These are phyloP conservation scores for Eucalyptus sideroxylon DNA, from an alignment of 345 rosid genomes.

Conservation along the genomic window DNA sequence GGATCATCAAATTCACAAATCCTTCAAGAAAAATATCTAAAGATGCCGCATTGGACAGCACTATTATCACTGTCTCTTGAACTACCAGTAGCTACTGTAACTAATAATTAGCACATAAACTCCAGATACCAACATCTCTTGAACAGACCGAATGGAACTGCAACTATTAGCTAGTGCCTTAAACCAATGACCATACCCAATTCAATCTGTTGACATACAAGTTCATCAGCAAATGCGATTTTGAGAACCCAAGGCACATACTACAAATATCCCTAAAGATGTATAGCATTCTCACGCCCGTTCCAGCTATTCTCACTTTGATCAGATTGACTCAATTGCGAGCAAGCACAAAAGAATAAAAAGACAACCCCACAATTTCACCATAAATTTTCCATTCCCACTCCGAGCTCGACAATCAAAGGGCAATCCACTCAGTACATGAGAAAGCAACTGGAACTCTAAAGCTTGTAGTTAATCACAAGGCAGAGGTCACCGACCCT, in stretches of 20 bases:
- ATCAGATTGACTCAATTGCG: not conserved
- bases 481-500: conserved; percentile 19
- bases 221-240: not conserved
- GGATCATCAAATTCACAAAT: not conserved
- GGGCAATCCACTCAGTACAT: not conserved
- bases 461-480: not conserved
- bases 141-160: not conserved
- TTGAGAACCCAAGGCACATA: not conserved
- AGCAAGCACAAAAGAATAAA: not conserved
- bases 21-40: not conserved
- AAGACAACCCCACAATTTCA: not conserved
- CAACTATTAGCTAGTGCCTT: not conserved
- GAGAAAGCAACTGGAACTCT: not conserved
- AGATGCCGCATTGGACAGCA: not conserved
- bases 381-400: not conserved
- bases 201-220: not conserved
- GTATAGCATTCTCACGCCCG: not conserved
- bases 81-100: not conserved
- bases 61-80: not conserved
- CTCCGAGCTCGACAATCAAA: not conserved
- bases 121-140: not conserved
- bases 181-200: not conserved
- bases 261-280: not conserved
- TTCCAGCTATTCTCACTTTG: not conserved
- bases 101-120: not conserved